phyloP scores from a whole-genome alignment of 2,329 filamentous ascomycete species.

The Beauveria medogensis region DNA sequence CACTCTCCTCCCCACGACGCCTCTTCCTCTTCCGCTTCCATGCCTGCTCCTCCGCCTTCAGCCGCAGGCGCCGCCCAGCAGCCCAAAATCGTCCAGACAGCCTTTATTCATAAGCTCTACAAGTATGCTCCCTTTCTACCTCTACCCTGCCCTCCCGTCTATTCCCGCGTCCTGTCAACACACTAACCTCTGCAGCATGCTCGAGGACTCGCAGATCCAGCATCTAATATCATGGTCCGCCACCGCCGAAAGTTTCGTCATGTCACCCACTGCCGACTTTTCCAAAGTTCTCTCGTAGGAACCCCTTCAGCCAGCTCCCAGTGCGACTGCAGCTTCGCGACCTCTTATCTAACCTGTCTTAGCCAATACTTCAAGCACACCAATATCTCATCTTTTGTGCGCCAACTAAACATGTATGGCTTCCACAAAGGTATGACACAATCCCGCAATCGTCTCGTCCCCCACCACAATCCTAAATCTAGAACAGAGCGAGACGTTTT shows the following conservation, averaged over 20 bases:
- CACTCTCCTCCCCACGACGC: conserved; percentile 33
- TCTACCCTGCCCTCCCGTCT: not conserved
- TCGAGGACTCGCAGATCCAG: conserved; percentile 87
- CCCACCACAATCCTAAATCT: conserved; percentile 1
- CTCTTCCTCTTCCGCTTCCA: conserved; percentile 28
- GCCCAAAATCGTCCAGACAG: conserved; percentile 95
- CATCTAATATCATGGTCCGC: conserved; percentile 95
- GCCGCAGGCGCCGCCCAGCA: conserved; percentile 74
- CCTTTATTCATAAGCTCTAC: conserved; percentile 98
- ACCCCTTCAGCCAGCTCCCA: not conserved
- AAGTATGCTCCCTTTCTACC: conserved; percentile 59
- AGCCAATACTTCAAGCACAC: conserved; percentile 99
- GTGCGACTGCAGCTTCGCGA: conserved; percentile 14
- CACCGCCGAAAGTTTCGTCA: conserved; percentile 94
- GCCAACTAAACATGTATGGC: conserved; percentile 98
- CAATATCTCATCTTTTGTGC: conserved; percentile 96
- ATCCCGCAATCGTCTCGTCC: not conserved
- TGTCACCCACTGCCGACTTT: conserved; percentile 95
- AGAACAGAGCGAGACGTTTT: conserved; percentile 89
- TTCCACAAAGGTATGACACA: conserved; percentile 80
- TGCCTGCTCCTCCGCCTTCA: conserved; percentile 44
- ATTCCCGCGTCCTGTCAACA: conserved; percentile 17
- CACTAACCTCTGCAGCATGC: conserved; percentile 58
- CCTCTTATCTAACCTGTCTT: not conserved
- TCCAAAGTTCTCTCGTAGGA: conserved; percentile 95